phyloP scores from a whole-genome alignment of 2,329 filamentous ascomycete species.

The Penicillium verrucosum region DNA sequence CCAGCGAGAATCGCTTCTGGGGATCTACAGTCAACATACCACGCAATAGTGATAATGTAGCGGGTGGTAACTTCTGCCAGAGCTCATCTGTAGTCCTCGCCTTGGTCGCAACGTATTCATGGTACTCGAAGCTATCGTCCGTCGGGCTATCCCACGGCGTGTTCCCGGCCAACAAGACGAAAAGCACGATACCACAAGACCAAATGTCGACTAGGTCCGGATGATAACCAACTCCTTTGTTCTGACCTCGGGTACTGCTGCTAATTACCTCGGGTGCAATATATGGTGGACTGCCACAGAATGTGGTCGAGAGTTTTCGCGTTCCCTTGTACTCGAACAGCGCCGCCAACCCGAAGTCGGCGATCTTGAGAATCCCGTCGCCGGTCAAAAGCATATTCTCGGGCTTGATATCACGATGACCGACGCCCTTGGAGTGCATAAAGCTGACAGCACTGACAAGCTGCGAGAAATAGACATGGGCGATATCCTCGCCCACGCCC shows the following conservation, averaged over 20 bases:
- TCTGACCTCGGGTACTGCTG: conserved; percentile 51
- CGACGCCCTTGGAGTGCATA: conserved; percentile 94
- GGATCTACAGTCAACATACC: conserved; percentile 89
- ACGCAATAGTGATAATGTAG: conserved; percentile 75
- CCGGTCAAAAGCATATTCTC: conserved; percentile 91
- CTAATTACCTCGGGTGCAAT: conserved; percentile 87
- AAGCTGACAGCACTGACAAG: conserved; percentile 86
- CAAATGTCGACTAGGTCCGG: conserved; percentile 88
- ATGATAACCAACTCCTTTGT: conserved; percentile 46
- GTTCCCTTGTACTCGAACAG: conserved; percentile 87
- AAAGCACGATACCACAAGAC: conserved; percentile 97
- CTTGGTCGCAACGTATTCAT: conserved; percentile 76
- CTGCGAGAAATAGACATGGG: conserved; percentile 94
- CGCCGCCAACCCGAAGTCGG: conserved; percentile 93
- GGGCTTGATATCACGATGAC: conserved; percentile 86
- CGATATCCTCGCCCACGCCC: conserved; percentile 89
- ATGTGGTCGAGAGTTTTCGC: conserved; percentile 76
- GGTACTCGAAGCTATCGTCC: conserved; percentile 79
- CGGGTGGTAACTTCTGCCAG: conserved; percentile 73
- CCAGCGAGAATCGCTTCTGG: conserved; percentile 73
- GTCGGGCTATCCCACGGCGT: conserved; percentile 97
- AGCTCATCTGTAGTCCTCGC: conserved; percentile 81
- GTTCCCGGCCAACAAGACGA: conserved; percentile 91
- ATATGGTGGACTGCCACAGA: conserved; percentile 94
- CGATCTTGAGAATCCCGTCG: conserved; percentile 84